Evolutionary conservation across 164 flowering plant genomes (phyloP).

Genomic region (Litsea cubeba): DNA sequence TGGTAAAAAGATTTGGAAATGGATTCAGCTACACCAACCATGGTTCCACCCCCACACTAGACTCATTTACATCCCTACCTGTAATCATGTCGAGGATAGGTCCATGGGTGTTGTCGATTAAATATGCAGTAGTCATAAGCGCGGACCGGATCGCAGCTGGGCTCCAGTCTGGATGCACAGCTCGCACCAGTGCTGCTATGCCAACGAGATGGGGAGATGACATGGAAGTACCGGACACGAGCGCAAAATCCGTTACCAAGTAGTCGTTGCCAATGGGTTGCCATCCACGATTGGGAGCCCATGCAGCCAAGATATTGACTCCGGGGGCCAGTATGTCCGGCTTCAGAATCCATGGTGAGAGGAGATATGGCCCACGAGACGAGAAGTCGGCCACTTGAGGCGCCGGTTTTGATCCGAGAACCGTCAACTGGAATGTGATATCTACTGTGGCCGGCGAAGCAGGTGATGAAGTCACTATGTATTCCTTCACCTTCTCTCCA

Average conservation of each 20-base stretch:
- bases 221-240: slow-evolving; percentile 41
- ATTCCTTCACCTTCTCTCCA: slow-evolving; percentile 19
- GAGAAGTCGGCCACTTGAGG: slow-evolving; percentile 37
- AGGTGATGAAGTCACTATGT: slow-evolving; percentile 6
- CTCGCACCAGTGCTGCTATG: slow-evolving; percentile 28
- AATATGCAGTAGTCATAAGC: slow-evolving; percentile 35
- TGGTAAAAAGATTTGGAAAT: no score
- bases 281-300: slow-evolving; percentile 22
- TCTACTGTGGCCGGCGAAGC: slow-evolving; percentile 10
- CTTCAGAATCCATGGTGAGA: slow-evolving; percentile 27
- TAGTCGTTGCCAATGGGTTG: slow-evolving; percentile 10
- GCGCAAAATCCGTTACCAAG: slow-evolving; percentile 21
- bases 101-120: slow-evolving; percentile 17
- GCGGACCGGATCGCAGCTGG: slow-evolving; percentile 39
- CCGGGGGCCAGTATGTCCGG: slow-evolving; percentile 42
- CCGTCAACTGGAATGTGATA: slow-evolving; percentile 24
- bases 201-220: slow-evolving; percentile 31
- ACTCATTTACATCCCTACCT: no score
- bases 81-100: slow-evolving; percentile 15
- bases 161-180: slow-evolving; percentile 35
- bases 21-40: no score
- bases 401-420: slow-evolving; percentile 27
- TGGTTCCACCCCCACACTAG: no score
- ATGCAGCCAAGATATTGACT: slow-evolving; percentile 29
- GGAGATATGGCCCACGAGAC: slow-evolving; percentile 25